Conservation (phyloP, 768 basidiomycete genomes). For the Lactarius evosmus region DNA sequence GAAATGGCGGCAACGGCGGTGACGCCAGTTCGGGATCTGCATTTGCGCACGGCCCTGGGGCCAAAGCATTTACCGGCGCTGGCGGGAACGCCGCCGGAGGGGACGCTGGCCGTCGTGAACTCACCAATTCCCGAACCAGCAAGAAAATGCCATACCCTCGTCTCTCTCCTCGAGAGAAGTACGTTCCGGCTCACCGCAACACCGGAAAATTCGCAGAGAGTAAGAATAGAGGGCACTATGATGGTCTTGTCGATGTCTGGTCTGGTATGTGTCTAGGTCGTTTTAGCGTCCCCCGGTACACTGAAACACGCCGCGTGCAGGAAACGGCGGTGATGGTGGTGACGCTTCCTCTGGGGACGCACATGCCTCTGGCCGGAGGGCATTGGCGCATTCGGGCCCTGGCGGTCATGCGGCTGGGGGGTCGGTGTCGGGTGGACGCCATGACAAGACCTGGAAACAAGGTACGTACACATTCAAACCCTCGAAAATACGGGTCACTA, state of each 20-base stretch:
- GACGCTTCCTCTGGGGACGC: slow-evolving; percentile 17
- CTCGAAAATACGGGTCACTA: not conserved
- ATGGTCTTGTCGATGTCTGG: not conserved
- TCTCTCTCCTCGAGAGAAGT: not conserved
- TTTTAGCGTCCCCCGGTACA: no score
- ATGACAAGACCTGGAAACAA: not conserved
- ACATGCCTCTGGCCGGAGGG: not conserved
- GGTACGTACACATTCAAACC: not conserved
- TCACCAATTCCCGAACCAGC: not conserved
- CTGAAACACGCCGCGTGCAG: not conserved
- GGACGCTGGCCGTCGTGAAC: slow-evolving; percentile 8
- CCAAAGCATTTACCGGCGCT: slow-evolving; percentile 18
- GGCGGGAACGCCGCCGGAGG: slow-evolving; percentile 21
- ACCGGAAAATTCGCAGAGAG: not conserved
- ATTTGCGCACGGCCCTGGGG: slow-evolving; percentile 14
- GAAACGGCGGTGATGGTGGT: slow-evolving; percentile 20
- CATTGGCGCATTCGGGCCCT: slow-evolving; percentile 6
- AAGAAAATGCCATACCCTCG: not conserved
- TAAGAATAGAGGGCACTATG: not conserved
- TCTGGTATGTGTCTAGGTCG: slow-evolving; percentile 14
- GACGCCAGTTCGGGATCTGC: slow-evolving; percentile 18
- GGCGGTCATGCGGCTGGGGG: slow-evolving; percentile 12
- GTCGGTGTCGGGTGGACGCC: not conserved
- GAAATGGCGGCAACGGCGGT: slow-evolving; percentile 29
- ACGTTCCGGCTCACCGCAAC: not conserved